phyloP scores from a whole-genome alignment of 2,329 filamentous ascomycete species.

The Aspergillus oerlinghausenensis region DNA sequence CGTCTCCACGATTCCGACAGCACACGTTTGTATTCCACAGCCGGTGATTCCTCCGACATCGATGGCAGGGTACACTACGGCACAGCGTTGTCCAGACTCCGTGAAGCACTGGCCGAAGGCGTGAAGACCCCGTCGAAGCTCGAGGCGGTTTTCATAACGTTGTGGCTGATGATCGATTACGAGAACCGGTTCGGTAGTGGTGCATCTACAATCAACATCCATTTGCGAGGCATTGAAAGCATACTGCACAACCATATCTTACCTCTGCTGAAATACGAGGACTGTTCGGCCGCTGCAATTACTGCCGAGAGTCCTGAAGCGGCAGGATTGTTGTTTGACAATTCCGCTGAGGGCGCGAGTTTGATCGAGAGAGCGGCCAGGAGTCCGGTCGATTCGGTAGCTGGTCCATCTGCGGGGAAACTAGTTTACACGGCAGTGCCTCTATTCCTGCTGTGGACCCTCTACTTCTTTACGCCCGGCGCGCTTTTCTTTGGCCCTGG shows the following conservation, averaged over 20 bases:
- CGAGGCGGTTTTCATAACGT: constrained; percentile 25
- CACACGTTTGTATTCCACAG: neutral
- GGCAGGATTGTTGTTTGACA: neutral
- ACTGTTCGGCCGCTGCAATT: neutral
- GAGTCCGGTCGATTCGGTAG: neutral
- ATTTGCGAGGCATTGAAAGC: constrained; percentile 19
- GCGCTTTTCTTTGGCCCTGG: constrained; percentile 18
- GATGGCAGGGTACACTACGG: constrained; percentile 22
- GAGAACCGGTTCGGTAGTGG: constrained; percentile 24
- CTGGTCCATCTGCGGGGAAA: constrained; percentile 1
- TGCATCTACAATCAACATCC: constrained; percentile 20
- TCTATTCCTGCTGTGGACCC: constrained; percentile 24
- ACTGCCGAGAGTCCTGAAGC: neutral
- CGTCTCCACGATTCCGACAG: constrained; percentile 14
- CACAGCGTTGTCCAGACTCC: constrained; percentile 20
- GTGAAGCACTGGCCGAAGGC: constrained; percentile 20
- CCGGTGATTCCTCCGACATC: constrained; percentile 13
- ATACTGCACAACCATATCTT: constrained; percentile 22
- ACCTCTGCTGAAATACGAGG: constrained; percentile 13
- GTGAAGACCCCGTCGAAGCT: constrained; percentile 19
- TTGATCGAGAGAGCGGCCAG: neutral
- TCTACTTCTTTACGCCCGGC: constrained; percentile 24
- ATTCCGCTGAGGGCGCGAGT: neutral
- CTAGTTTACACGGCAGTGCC: constrained; percentile 20
- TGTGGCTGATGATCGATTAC: constrained; percentile 28